Evolutionary conservation across 2,329 filamentous ascomycete genomes (phyloP).

Genomic region (Pestalotiopsis sp.): DNA sequence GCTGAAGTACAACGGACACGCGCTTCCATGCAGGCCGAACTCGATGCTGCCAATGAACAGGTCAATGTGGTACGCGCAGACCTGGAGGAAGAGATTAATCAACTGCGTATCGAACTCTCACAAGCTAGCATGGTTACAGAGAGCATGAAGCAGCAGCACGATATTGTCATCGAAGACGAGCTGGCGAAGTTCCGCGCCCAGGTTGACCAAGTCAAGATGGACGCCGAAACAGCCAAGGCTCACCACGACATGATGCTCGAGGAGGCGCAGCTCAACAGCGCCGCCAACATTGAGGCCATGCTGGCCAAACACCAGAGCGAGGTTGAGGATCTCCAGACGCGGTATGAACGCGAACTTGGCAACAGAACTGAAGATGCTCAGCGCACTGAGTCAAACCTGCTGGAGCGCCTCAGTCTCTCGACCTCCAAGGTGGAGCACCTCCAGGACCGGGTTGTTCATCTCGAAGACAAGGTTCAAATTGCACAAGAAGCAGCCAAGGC

Average conservation of each 20-base stretch:
- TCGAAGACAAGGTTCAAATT: slow-evolving; percentile 90
- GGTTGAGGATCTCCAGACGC: slow-evolving; percentile 73
- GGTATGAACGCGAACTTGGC: slow-evolving; percentile 73
- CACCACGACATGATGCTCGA: slow-evolving; percentile 84
- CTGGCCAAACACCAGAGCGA: slow-evolving; percentile 65
- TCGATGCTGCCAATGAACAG: slow-evolving; percentile 82
- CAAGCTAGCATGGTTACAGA: slow-evolving; percentile 75
- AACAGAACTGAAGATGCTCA: slow-evolving; percentile 81
- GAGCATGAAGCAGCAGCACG: slow-evolving; percentile 73
- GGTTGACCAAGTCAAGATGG: slow-evolving; percentile 75
- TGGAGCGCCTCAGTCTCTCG: slow-evolving; percentile 79
- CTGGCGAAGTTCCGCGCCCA: slow-evolving; percentile 71
- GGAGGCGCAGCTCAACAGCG: slow-evolving; percentile 62
- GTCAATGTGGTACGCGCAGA: slow-evolving; percentile 82
- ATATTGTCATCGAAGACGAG: slow-evolving; percentile 80
- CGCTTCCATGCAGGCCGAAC: slow-evolving; percentile 75
- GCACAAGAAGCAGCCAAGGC: slow-evolving; percentile 83
- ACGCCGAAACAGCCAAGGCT: slow-evolving; percentile 78
- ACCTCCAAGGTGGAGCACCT: slow-evolving; percentile 84
- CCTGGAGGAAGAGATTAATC: slow-evolving; percentile 76
- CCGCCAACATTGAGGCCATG: slow-evolving; percentile 26
- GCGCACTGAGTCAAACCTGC: slow-evolving; percentile 75
- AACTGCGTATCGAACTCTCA: slow-evolving; percentile 73
- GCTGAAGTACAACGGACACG: slow-evolving; percentile 81
- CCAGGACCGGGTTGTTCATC: slow-evolving; percentile 79